A percentile compares a stretch with the other conserved stretches of the same genome.
Conservation (phyloP, 495 filamentous ascomycete species). For the Aspergillus bridgeri region DNA sequence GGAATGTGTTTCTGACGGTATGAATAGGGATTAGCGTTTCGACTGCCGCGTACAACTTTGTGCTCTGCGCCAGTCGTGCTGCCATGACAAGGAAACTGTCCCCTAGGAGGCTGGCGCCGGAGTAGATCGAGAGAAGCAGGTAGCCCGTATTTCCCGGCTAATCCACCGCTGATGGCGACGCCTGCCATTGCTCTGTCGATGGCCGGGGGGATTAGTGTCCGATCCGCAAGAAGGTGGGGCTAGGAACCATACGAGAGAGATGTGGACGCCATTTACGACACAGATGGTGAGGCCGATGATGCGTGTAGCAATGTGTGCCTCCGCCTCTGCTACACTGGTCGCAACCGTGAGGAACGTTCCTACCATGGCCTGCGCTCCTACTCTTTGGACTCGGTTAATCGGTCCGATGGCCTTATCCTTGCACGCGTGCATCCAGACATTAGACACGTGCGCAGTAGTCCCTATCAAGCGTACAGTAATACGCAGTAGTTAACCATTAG, state of each 20-base stretch:
- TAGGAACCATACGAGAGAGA: constrained; percentile 32
- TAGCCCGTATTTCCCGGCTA: constrained; percentile 34
- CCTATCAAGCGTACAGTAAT: no score
- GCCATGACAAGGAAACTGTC: constrained; percentile 26
- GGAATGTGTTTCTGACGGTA: no score
- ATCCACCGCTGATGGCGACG: constrained; percentile 33
- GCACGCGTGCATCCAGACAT: constrained; percentile 31
- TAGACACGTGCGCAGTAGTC: constrained; percentile 35
- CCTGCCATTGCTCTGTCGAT: constrained; percentile 35
- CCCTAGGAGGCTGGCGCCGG: constrained; percentile 30
- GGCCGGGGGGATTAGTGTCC: no score
- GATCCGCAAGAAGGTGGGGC: no score
- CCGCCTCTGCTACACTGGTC: constrained; percentile 24
- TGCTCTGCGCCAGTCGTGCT: constrained; percentile 26
- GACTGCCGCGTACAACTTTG: constrained; percentile 21
- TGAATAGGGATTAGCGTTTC: constrained; percentile 11
- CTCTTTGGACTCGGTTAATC: constrained; percentile 19
- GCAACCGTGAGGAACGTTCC: constrained; percentile 24
- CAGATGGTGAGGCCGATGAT: constrained; percentile 35
- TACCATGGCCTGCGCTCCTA: constrained; percentile 31
- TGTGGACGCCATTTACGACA: constrained; percentile 27
- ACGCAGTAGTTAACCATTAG: no score
- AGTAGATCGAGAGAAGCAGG: constrained; percentile 32
- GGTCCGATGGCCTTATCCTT: constrained; percentile 20
- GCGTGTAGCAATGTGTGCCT: constrained; percentile 32